Conservation (phyloP, 495 filamentous ascomycete species). For the Astrothelium macrocarpum region DNA sequence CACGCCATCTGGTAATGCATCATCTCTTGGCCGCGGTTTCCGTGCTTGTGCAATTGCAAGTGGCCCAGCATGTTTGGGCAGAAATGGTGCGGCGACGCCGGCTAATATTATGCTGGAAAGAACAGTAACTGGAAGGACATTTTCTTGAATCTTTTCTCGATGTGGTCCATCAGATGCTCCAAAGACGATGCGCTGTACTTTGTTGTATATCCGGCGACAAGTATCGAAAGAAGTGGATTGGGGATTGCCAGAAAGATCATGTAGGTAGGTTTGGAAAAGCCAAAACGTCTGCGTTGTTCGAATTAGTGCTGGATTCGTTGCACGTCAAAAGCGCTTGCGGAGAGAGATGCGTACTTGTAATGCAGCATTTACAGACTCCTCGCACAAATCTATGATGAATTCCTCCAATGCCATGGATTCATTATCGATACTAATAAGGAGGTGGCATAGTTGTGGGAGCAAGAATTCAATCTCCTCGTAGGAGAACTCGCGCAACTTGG, state of each 20-base stretch:
- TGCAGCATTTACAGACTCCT: conserved; percentile 68
- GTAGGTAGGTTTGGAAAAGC: conserved; percentile 73
- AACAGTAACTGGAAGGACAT: conserved; percentile 60
- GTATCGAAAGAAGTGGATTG: conserved; percentile 61
- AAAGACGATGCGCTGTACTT: conserved; percentile 70
- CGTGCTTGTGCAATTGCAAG: conserved; percentile 65
- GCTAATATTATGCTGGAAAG: conserved; percentile 62
- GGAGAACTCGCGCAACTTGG: conserved; percentile 67
- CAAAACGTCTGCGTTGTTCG: conserved; percentile 56
- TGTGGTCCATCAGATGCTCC: conserved; percentile 50
- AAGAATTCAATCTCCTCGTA: conserved; percentile 82
- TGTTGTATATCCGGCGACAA: conserved; percentile 66
- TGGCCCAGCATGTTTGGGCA: conserved; percentile 49
- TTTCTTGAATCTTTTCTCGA: conserved; percentile 64
- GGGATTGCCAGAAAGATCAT: conserved; percentile 59
- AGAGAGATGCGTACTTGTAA: conserved; percentile 47
- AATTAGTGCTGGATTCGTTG: conserved; percentile 8
- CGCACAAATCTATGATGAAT: conserved; percentile 68
- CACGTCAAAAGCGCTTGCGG: neutral
- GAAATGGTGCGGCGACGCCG: conserved; percentile 42
- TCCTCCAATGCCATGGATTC: conserved; percentile 77
- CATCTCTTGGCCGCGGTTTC: conserved; percentile 48
- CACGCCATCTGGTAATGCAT: conserved; percentile 33
- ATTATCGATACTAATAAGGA: conserved; percentile 68
- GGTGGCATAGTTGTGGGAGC: conserved; percentile 66